Percentiles rank a stretch among this genome's conserved stretches.
phyloP scores from a whole-genome alignment of 2,329 filamentous ascomycete species.

The Colletotrichum sp. region DNA sequence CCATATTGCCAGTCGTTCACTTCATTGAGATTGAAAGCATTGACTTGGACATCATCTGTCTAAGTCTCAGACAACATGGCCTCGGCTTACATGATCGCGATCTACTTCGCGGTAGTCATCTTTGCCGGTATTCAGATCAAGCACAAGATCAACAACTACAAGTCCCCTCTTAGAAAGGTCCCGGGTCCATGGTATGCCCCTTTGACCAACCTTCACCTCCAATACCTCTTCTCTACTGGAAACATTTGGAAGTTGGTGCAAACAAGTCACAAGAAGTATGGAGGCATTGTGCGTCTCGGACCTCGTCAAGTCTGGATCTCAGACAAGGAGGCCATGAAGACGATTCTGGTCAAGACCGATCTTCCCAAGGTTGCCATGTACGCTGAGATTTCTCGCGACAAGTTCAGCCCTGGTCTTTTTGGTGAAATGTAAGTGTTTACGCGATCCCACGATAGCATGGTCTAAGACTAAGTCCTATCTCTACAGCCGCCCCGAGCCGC shows the following conservation, averaged over 20 bases:
- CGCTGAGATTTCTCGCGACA: slow-evolving; percentile 24
- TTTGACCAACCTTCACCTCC: slow-evolving; percentile 23
- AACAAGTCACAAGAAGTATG: slow-evolving; percentile 22
- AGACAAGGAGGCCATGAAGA: slow-evolving; percentile 25
- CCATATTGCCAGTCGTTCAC: background rate
- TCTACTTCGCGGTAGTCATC: background rate
- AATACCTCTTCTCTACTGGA: slow-evolving; percentile 25
- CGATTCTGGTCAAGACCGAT: slow-evolving; percentile 24
- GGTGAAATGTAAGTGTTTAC: slow-evolving; percentile 24
- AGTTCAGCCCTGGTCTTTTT: slow-evolving; percentile 23
- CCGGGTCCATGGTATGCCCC: slow-evolving; percentile 25
- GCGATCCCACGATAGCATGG: no score
- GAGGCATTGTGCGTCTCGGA: slow-evolving; percentile 23
- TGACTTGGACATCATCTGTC: background rate
- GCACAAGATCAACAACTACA: background rate
- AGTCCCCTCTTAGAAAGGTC: slow-evolving; percentile 15
- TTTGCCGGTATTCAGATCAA: background rate
- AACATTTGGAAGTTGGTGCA: slow-evolving; percentile 27
- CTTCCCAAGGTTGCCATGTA: slow-evolving; percentile 29
- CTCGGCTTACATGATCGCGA: background rate
- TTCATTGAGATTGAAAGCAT: background rate
- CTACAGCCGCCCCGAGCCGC: slow-evolving; percentile 25
- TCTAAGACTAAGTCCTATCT: background rate
- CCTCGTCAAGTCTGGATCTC: slow-evolving; percentile 27
- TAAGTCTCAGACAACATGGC: background rate